Evolutionary conservation across 2,329 filamentous ascomycete species (phyloP).

Genomic region (Cordyceps tenuipes): DNA sequence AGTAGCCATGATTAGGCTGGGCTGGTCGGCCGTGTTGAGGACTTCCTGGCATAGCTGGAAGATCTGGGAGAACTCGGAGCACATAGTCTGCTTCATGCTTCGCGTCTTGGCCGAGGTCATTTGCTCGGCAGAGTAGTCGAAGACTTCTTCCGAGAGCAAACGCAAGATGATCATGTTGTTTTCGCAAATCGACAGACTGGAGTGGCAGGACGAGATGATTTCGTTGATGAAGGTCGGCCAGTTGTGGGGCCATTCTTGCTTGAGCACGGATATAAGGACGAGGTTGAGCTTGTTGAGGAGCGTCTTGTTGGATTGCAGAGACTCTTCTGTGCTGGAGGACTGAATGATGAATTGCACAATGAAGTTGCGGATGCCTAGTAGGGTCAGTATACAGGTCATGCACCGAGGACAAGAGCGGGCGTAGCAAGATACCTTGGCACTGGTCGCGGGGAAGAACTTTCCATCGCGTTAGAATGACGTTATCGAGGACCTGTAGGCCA

Average conservation of each 20-base stretch:
- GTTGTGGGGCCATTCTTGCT: constrained; percentile 99
- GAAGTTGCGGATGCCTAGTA: constrained; percentile 90
- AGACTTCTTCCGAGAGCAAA: constrained; percentile 93
- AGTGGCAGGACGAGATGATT: constrained; percentile 93
- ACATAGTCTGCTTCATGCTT: constrained; percentile 97
- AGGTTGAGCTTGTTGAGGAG: constrained; percentile 97
- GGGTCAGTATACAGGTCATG: constrained; percentile 14
- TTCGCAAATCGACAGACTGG: constrained; percentile 93
- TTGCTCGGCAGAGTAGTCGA: constrained; percentile 96
- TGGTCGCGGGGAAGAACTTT: constrained; percentile 94
- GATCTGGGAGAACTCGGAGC: constrained; percentile 95
- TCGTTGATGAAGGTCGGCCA: constrained; percentile 99
- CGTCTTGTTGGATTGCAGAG: constrained; percentile 72
- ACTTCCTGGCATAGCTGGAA: constrained; percentile 97
- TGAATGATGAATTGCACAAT: constrained; percentile 98
- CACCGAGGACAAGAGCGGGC: background rate
- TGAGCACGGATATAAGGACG: constrained; percentile 92
- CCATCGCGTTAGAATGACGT: constrained; percentile 98
- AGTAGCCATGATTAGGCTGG: constrained; percentile 89
- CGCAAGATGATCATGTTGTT: constrained; percentile 99
- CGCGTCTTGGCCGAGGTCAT: constrained; percentile 98
- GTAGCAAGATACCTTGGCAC: constrained; percentile 60
- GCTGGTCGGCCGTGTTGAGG: constrained; percentile 78
- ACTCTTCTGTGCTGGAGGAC: constrained; percentile 82
- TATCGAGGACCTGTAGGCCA: constrained; percentile 91